Evolutionary conservation across 768 basidiomycete species (phyloP).

Genomic region (Tricholoma terreum): DNA sequence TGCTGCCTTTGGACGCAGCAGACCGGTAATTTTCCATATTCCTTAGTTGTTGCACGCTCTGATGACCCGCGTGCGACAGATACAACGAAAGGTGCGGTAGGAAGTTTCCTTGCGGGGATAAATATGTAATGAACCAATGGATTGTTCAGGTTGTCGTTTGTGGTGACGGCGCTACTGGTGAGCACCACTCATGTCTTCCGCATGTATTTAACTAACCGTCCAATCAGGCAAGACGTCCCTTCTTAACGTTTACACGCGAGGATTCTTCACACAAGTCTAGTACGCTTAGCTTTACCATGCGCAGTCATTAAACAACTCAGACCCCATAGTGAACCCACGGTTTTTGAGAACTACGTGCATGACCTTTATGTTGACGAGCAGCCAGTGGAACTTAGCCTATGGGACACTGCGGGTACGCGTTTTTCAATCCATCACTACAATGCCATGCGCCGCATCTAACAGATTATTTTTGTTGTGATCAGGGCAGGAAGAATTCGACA

Average conservation of each 20-base stretch:
- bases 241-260: conserved; percentile 84
- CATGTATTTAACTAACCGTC: conserved; percentile 7
- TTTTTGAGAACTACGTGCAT: conserved; percentile 97
- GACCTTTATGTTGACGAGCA: conserved; percentile 86
- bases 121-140: conserved; percentile 7
- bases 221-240: conserved; percentile 76
- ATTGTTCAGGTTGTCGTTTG: conserved; percentile 70
- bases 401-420: conserved; percentile 92
- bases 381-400: conserved; percentile 85
- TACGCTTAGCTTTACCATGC: conserved; percentile 35
- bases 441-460: conserved; percentile 26
- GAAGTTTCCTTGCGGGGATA: neutral
- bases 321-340: conserved; percentile 73
- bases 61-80: conserved; percentile 23
- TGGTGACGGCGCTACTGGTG: conserved; percentile 94
- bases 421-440: conserved; percentile 12
- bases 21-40: conserved; percentile 40
- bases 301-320: neutral
- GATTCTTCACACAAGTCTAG: conserved; percentile 95
- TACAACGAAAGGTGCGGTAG: conserved; percentile 44
- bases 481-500: conserved; percentile 97
- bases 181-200: conserved; percentile 20
- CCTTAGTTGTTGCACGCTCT: neutral
- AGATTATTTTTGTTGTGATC: conserved; percentile 16
- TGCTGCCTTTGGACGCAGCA: conserved; percentile 53